Evolutionary conservation across 192 early-diverging fungal genomes (phyloP).

Genomic region (Phycomyces nitens): DNA sequence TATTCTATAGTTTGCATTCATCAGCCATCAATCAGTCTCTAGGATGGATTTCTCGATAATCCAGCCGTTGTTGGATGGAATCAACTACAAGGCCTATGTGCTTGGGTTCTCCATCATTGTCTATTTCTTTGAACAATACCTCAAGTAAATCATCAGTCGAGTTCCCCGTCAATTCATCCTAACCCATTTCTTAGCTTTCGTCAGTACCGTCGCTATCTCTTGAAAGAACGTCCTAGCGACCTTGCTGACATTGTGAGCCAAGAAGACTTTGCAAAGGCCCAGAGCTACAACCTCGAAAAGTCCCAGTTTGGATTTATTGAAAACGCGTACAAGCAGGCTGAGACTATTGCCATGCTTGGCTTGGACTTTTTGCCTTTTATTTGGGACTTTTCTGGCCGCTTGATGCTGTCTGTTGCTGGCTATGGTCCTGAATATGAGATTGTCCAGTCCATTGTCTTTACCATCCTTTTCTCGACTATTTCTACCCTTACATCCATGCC

Average conservation of each 20-base stretch:
- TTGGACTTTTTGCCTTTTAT: constrained; percentile 73
- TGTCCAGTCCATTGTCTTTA: constrained; percentile 78
- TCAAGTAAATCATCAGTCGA: constrained; percentile 66
- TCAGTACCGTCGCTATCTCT: constrained; percentile 70
- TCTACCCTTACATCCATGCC: constrained; percentile 71
- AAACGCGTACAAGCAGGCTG: constrained; percentile 56
- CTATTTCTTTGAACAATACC: constrained; percentile 80
- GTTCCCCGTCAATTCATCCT: too few species aligned
- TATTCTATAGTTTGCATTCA: too few species aligned
- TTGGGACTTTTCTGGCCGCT: constrained; percentile 59
- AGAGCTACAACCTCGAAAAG: constrained; percentile 84
- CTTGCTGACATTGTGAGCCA: constrained; percentile 67
- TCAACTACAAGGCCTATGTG: constrained; percentile 74
- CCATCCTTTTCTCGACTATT: constrained; percentile 51
- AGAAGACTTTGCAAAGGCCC: constrained; percentile 79
- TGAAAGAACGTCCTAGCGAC: constrained; percentile 64
- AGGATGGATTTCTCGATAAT: not conserved
- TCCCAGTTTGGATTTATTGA: constrained; percentile 71
- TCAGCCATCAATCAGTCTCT: too few species aligned
- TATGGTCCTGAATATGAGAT: constrained; percentile 75
- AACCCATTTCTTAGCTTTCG: too few species aligned
- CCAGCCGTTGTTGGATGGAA: constrained; percentile 2
- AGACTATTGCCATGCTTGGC: constrained; percentile 62
- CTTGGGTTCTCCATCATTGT: constrained; percentile 66
- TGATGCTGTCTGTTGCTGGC: constrained; percentile 49